These are phyloP conservation scores for Skeletonema menzelii DNA, from an alignment of 108 stramenopile genomes.

Conservation along the genomic window DNA sequence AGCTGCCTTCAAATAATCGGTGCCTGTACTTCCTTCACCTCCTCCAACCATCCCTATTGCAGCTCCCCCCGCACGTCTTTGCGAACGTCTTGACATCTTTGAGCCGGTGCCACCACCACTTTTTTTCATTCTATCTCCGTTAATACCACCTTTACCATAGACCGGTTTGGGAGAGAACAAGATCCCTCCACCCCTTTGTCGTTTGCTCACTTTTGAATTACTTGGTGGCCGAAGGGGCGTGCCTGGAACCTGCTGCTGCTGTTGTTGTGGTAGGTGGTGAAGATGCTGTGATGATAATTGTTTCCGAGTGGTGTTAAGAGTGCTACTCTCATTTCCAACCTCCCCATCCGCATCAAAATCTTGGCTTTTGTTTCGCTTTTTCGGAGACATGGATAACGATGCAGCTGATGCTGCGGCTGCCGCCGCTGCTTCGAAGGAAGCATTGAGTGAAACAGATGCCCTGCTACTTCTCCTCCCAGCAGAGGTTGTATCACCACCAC, in stretches of 20 bases:
- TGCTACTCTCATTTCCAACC: background rate
- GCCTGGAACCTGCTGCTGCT: background rate
- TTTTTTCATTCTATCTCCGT: background rate
- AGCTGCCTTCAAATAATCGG: background rate
- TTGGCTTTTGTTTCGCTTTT: background rate
- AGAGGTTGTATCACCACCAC: background rate
- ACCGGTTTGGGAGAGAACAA: background rate
- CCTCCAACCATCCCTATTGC: background rate
- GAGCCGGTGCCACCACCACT: background rate
- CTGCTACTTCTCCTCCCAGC: background rate
- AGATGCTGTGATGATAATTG: background rate
- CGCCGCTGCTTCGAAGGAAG: background rate
- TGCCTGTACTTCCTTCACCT: background rate
- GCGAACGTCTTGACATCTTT: background rate
- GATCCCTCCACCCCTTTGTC: conserved; percentile 1
- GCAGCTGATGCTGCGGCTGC: background rate
- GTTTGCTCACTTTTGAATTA: background rate
- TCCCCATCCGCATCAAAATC: background rate
- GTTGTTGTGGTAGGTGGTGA: background rate
- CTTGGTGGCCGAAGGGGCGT: background rate
- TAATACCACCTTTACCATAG: background rate
- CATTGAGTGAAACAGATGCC: background rate
- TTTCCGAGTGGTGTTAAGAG: background rate
- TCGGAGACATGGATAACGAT: background rate
- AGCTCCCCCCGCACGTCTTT: background rate